Base-by-base conservation (phyloP, 2,329 filamentous ascomycete species). In the Emmonsiellopsis sp. region DNA sequence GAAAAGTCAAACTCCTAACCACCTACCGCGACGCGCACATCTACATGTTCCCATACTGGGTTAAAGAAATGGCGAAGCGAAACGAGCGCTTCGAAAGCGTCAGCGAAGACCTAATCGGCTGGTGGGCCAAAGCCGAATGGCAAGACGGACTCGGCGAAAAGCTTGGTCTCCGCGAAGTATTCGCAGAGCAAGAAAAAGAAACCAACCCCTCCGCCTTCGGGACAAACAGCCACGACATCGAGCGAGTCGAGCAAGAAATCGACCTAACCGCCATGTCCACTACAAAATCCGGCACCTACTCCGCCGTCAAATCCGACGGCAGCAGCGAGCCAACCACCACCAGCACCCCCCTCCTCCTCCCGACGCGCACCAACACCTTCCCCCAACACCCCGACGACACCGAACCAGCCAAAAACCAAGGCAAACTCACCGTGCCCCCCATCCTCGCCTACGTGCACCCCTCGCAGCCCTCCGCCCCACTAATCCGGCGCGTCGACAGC, bases 41-140 rank as follows among this genome's bases (percentile, higher is more conserved):
- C 54, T 98, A 98, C 70, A 83, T 98, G 57, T 88, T 98, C 60
- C 93, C 93, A 0, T 83, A 83, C 60, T 97, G 93, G 92, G 80
- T 95, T 7, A 81, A 95, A 63, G 85, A 94, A 52, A 87, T 95
- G 68, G 82, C 94, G 42, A 80, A 82, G 54, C 76, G 79, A 57
- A 94, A 96, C 62, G 85, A 91, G 33, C 83, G 80, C 9, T 82
- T 98, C 57, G 88, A 95, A 62, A 94, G 85, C 53, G 84, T 98
- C 47, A 87, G 87, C 34, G 92, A 97, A 68, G 92, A 97, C 63
- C 83, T 96, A 5, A 76, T 97, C 13, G 90, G 91, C 6, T 95
- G 88, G 87, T 95, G 91, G 90, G 88, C 91, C 36, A 97, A 97
- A 68, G 84, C 92, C 0, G 84, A 84, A 52, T 98, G 93, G 93